A percentile compares a stretch with the other conserved stretches of the same genome.
These are phyloP conservation scores for Atkinsonella texensis DNA, from an alignment of 2,329 filamentous ascomycete species.

Conservation along the genomic window DNA sequence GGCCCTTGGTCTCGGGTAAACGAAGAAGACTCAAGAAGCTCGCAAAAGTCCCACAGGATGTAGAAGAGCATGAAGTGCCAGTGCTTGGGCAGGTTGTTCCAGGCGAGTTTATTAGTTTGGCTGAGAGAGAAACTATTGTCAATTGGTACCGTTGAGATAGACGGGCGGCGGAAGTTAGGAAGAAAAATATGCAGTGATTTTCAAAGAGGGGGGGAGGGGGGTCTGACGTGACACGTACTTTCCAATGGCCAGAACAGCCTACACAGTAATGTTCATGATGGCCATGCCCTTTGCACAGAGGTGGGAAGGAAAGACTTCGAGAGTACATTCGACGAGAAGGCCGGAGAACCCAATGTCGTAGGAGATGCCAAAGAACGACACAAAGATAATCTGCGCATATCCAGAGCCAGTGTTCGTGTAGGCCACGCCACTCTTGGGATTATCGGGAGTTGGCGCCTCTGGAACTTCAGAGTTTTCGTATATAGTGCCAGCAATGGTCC, in stretches of 20 bases:
- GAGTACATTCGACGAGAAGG: constrained; percentile 43
- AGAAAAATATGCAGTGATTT: too few species aligned
- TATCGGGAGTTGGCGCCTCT: not conserved
- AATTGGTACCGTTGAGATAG: not conserved
- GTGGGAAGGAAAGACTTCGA: constrained; percentile 47
- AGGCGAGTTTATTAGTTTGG: constrained; percentile 53
- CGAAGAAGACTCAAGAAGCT: constrained; percentile 53
- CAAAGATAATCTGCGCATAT: constrained; percentile 42
- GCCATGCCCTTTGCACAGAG: constrained; percentile 48
- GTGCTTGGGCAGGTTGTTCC: constrained; percentile 44
- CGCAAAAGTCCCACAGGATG: constrained; percentile 47
- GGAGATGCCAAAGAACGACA: constrained; percentile 47
- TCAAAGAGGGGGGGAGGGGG: not conserved
- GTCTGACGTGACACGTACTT: constrained; percentile 30
- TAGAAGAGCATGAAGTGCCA: constrained; percentile 59
- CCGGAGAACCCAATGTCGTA: constrained; percentile 47
- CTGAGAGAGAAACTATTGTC: constrained; percentile 15
- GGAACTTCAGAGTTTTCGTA: constrained; percentile 31
- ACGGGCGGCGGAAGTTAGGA: not conserved
- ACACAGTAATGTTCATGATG: constrained; percentile 53
- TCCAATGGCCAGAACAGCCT: constrained; percentile 48
- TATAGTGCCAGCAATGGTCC: constrained; percentile 40
- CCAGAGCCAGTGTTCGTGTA: constrained; percentile 33
- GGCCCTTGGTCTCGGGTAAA: constrained; percentile 61
- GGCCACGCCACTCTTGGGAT: constrained; percentile 11